Percentiles rank a stretch among this genome's conserved stretches.
These are phyloP conservation scores for Aspergillus heteromorphus DNA, from an alignment of 495 filamentous ascomycete species.

Conservation along the genomic window DNA sequence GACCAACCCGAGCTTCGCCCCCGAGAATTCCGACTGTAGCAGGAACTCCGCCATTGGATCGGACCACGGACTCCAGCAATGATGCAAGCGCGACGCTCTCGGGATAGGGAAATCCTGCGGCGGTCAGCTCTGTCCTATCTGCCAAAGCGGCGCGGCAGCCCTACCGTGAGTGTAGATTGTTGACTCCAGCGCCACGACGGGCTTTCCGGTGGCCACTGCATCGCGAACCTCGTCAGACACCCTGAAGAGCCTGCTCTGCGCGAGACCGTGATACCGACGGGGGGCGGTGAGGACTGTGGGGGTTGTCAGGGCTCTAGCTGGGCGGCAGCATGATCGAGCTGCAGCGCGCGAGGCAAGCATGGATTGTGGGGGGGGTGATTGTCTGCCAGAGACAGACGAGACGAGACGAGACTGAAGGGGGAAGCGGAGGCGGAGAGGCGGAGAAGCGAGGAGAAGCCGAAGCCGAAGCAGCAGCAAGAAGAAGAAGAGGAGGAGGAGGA, in stretches of 20 bases:
- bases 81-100: constrained; percentile 68
- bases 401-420: too few relatives aligned
- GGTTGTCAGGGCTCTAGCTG: constrained; percentile 3
- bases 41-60: constrained; percentile 78
- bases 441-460: background rate
- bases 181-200: constrained; percentile 87
- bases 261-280: constrained; percentile 31
- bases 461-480: background rate
- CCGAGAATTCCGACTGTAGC: constrained; percentile 83
- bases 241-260: constrained; percentile 53
- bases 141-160: constrained; percentile 2
- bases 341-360: constrained; percentile 30
- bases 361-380: too few relatives aligned
- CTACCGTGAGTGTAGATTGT: constrained; percentile 82
- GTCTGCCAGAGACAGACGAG: too few relatives aligned
- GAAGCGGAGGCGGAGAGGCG: too few relatives aligned
- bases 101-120: constrained; percentile 74
- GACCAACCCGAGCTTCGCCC: constrained; percentile 75
- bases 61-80: constrained; percentile 68
- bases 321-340: constrained; percentile 17
- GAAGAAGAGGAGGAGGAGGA: constrained; percentile 5
- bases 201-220: constrained; percentile 64
- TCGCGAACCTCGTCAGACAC: constrained; percentile 79
- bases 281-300: too few relatives aligned
- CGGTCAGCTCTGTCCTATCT: constrained; percentile 17